A percentile compares a stretch with the other conserved stretches of the same genome.
Conservation (phyloP, 108 stramenopile species). For the Skeletonema marinoi region DNA sequence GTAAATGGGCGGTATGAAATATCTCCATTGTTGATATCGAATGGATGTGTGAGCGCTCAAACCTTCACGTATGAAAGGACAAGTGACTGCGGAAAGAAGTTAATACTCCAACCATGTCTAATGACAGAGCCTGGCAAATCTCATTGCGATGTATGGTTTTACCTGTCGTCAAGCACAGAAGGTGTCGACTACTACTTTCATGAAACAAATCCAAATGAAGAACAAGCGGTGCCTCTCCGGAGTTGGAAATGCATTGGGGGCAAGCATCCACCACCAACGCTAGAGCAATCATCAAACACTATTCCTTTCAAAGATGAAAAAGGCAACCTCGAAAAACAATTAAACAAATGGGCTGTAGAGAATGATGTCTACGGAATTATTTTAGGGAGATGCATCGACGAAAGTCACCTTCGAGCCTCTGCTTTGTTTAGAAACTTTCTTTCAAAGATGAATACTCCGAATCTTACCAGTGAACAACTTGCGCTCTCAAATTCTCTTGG, state of each 20-base stretch:
- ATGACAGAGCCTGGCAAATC: not conserved
- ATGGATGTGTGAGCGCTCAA: not conserved
- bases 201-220: not conserved
- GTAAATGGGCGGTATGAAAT: constrained; percentile 7
- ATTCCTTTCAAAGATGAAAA: not conserved
- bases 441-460: not conserved
- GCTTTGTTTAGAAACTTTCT: not conserved
- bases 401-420: not conserved
- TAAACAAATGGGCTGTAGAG: not conserved
- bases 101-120: not conserved
- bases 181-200: constrained; percentile 7
- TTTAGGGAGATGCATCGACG: not conserved
- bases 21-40: not conserved
- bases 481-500: not conserved
- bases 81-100: not conserved
- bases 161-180: not conserved
- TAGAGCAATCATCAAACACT: not conserved
- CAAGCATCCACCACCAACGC: not conserved
- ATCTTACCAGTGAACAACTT: not conserved
- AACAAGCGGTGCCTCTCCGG: not conserved
- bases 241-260: not conserved
- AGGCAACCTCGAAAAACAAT: constrained; percentile 4
- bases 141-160: not conserved
- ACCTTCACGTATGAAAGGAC: not conserved
- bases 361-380: not conserved